A percentile compares a stretch with the other conserved stretches of the same genome.
These are phyloP conservation scores for Penicillium sp. DNA, from an alignment of 2,329 filamentous ascomycete species.

Conservation along the genomic window DNA sequence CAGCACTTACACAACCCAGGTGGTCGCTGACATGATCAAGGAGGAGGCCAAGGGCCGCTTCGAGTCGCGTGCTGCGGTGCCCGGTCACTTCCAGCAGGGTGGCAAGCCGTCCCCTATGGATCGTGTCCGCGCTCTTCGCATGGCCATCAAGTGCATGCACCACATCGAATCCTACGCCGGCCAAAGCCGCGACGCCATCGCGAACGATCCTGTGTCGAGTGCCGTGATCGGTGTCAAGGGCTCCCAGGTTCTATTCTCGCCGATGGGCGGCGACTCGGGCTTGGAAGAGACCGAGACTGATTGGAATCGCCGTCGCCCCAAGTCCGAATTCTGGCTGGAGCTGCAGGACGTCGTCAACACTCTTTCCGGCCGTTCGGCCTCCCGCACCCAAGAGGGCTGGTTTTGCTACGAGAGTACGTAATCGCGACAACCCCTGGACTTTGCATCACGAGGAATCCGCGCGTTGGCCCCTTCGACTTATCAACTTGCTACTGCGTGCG, in stretches of 20 bases:
- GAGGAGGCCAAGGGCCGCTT: constrained; percentile 91
- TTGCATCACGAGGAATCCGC: constrained; percentile 1
- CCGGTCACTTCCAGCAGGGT: constrained; percentile 92
- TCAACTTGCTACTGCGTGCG: neutral
- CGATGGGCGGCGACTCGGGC: constrained; percentile 62
- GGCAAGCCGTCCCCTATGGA: constrained; percentile 95
- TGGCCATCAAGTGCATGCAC: constrained; percentile 92
- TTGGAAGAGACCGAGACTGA: constrained; percentile 86
- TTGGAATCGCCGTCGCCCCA: constrained; percentile 85
- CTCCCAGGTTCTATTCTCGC: constrained; percentile 81
- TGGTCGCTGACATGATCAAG: constrained; percentile 93
- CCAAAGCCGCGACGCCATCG: constrained; percentile 65
- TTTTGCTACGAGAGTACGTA: constrained; percentile 32
- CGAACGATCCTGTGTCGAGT: constrained; percentile 69
- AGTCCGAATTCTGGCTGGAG: constrained; percentile 78
- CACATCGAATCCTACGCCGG: constrained; percentile 78
- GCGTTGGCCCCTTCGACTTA: neutral
- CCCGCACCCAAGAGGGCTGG: constrained; percentile 29
- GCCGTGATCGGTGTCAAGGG: constrained; percentile 91
- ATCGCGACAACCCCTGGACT: constrained; percentile 7
- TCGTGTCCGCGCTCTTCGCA: constrained; percentile 82
- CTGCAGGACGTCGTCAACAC: constrained; percentile 82
- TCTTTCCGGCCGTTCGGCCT: constrained; percentile 66
- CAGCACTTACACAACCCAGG: constrained; percentile 83
- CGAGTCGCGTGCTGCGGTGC: constrained; percentile 86